These are phyloP conservation scores for Cystobasidium tubakii DNA, from an alignment of 768 basidiomycete species.

Conservation along the genomic window DNA sequence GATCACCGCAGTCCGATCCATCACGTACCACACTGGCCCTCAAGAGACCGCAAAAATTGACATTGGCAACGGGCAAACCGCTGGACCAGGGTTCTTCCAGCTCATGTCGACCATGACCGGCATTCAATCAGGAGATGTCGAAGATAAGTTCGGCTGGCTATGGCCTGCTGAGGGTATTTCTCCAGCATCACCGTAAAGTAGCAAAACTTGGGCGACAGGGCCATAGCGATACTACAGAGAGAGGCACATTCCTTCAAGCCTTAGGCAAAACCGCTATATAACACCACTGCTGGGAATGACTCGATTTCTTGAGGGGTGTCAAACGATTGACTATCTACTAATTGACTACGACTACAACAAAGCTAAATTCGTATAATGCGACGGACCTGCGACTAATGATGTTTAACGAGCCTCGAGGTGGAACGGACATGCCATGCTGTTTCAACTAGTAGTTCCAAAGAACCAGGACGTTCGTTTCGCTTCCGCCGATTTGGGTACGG, in stretches of 20 bases:
- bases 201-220: neutral
- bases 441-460: constrained; percentile 8
- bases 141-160: constrained; percentile 37
- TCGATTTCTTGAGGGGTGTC: no score
- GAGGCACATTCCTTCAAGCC: no score
- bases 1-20: constrained; percentile 45
- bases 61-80: constrained; percentile 44
- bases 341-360: no score
- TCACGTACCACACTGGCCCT: constrained; percentile 41
- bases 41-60: constrained; percentile 37
- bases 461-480: constrained; percentile 33
- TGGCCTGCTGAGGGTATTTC: constrained; percentile 44
- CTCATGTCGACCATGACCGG: constrained; percentile 43
- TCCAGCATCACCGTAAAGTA: neutral
- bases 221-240: no score
- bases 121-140: constrained; percentile 42
- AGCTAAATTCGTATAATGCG: no score
- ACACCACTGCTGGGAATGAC: no score
- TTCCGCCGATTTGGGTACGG: constrained; percentile 6
- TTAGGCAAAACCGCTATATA: no score
- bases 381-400: no score
- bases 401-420: no score
- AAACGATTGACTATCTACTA: no score
- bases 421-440: no score
- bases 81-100: constrained; percentile 42